Evolutionary conservation across 352 stramenopile species (phyloP).

Genomic region (Pythium diclinum): DNA sequence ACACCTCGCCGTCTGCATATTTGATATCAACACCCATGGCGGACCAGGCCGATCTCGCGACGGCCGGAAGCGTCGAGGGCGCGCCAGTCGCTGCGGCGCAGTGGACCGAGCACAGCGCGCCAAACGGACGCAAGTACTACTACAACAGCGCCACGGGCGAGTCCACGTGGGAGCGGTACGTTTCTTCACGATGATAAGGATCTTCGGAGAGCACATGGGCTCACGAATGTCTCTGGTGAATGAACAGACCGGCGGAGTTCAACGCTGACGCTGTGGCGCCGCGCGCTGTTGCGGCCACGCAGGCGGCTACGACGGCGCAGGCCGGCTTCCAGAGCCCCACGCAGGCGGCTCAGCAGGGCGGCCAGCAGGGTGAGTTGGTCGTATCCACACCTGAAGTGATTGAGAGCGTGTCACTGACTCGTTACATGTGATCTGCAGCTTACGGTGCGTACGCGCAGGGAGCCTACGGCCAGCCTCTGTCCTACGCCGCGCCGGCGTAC

Average conservation of each 20-base stretch:
- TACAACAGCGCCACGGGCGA: conserved; percentile 90
- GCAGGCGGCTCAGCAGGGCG: conserved; percentile 17
- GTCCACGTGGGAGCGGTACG: conserved; percentile 87
- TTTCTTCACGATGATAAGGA: not conserved
- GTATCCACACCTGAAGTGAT: not conserved
- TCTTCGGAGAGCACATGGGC: not conserved
- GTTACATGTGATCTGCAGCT: conserved; percentile 18
- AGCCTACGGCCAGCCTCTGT: conserved; percentile 71
- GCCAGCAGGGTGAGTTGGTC: conserved; percentile 45
- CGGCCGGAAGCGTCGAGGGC: conserved; percentile 32
- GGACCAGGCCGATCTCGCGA: conserved; percentile 64
- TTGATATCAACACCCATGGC: conserved; percentile 44
- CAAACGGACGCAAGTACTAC: conserved; percentile 91
- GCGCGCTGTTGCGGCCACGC: conserved; percentile 25
- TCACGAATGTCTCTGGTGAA: not conserved
- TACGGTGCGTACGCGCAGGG: conserved; percentile 73
- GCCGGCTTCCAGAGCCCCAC: conserved; percentile 30
- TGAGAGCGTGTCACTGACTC: not conserved
- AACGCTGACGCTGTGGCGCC: conserved; percentile 12
- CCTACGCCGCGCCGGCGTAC: conserved; percentile 67
- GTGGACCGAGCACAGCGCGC: conserved; percentile 90
- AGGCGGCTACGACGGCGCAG: conserved; percentile 33
- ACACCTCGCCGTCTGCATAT: conserved; percentile 22
- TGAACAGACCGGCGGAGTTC: conserved; percentile 51
- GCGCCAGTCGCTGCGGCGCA: conserved; percentile 39